Evolutionary conservation across 208 protist species (phyloP).

Genomic region (Leptomonas pyrrhocoris): DNA sequence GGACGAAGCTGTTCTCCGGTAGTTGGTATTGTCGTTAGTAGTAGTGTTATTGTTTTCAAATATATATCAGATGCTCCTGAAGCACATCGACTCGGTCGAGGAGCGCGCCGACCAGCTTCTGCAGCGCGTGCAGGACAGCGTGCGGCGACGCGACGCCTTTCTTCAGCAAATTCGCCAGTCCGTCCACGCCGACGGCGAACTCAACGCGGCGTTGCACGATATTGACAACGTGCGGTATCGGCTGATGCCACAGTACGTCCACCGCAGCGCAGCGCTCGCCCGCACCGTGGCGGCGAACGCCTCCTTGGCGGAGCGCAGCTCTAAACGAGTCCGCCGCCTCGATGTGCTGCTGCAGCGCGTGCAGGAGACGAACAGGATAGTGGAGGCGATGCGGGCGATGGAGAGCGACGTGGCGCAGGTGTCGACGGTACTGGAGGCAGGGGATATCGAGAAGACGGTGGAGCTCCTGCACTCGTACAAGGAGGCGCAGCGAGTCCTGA

Average conservation of each 20-base stretch:
- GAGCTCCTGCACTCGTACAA: conserved; percentile 69
- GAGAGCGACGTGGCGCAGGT: conserved; percentile 40
- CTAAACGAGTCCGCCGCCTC: conserved; percentile 46
- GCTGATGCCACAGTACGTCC: conserved; percentile 52
- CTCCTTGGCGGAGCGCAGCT: conserved; percentile 55
- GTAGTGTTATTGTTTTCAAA: too few relatives aligned
- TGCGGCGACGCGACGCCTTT: conserved; percentile 53
- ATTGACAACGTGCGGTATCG: conserved; percentile 50
- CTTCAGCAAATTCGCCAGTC: conserved; percentile 38
- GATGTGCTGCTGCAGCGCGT: conserved; percentile 63
- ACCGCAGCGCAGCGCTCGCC: conserved; percentile 49
- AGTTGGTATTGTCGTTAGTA: too few relatives aligned
- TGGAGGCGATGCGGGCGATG: conserved; percentile 58
- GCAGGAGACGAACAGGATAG: conserved; percentile 47
- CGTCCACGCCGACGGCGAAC: conserved; percentile 34
- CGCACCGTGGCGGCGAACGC: conserved; percentile 55
- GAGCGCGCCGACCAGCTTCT: conserved; percentile 59
- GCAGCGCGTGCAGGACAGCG: conserved; percentile 49
- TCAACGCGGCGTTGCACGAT: conserved; percentile 33
- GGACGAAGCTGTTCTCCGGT: too few relatives aligned
- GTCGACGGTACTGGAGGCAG: conserved; percentile 30
- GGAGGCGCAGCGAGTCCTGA: conserved; percentile 48
- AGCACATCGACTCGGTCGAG: conserved; percentile 50
- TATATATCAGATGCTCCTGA: conserved; percentile 36
- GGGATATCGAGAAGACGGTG: conserved; percentile 60